Evolutionary conservation across 1,284 basidiomycete species (phyloP).

Genomic region (Vanrija sp.): DNA sequence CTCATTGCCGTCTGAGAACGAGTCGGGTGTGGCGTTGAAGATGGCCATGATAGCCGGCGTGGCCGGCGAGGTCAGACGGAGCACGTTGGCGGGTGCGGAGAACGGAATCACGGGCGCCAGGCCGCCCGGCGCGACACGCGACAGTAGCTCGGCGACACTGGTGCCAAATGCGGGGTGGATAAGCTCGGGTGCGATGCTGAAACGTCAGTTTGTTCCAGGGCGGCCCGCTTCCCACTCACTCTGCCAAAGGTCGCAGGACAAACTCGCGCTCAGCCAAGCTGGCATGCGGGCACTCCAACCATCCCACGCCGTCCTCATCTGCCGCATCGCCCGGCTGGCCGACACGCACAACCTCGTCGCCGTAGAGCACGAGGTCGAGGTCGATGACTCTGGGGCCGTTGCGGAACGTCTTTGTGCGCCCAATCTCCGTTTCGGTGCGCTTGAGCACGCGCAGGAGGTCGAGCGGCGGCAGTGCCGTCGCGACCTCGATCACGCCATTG

Average conservation of each 20-base stretch:
- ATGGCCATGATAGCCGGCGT: constrained; percentile 84
- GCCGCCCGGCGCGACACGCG: constrained; percentile 56
- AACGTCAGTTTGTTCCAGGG: neutral
- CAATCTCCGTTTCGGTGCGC: constrained; percentile 68
- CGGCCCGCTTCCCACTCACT: constrained; percentile 57
- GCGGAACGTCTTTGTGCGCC: constrained; percentile 73
- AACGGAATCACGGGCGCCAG: constrained; percentile 52
- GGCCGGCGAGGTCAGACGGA: constrained; percentile 43
- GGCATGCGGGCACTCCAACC: constrained; percentile 81
- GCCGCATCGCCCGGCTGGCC: constrained; percentile 47
- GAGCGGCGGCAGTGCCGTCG: constrained; percentile 65
- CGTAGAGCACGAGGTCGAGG: constrained; percentile 83
- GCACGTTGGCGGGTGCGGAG: constrained; percentile 54
- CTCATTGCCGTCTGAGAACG: constrained; percentile 83
- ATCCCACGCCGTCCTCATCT: constrained; percentile 55
- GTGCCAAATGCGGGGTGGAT: constrained; percentile 59
- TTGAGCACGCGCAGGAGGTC: constrained; percentile 68
- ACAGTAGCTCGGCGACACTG: constrained; percentile 55
- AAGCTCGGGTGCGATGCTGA: constrained; percentile 55
- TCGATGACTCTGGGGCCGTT: constrained; percentile 91
- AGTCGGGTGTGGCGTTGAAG: constrained; percentile 92
- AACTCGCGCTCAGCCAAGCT: constrained; percentile 81
- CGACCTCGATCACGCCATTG: constrained; percentile 84
- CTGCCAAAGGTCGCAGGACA: constrained; percentile 78
- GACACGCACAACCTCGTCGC: constrained; percentile 61